phyloP scores from a whole-genome alignment of 495 filamentous ascomycete genomes.

The Peziza echinospora region DNA sequence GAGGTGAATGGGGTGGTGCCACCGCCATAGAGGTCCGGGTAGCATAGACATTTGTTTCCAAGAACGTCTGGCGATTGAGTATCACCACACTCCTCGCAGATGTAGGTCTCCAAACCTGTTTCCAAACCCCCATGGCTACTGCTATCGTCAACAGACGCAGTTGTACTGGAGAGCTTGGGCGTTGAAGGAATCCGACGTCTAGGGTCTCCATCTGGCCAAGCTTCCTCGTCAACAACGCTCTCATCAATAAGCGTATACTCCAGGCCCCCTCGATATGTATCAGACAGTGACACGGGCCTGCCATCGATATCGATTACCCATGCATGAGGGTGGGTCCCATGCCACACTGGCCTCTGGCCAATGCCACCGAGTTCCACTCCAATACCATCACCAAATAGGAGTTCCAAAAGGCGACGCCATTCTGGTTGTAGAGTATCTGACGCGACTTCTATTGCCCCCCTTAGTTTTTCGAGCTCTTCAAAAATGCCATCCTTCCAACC shows the following conservation, averaged over 20 bases:
- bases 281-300: conserved; percentile 13
- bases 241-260: conserved; percentile 15
- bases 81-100: conserved; percentile 13
- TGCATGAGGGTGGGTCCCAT: conserved; percentile 18
- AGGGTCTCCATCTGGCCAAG: conserved; percentile 18
- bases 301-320: conserved; percentile 6
- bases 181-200: conserved; percentile 5
- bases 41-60: conserved; percentile 15
- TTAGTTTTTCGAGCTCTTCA: conserved; percentile 9
- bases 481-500: conserved; percentile 18
- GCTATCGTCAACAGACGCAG: too few relatives aligned
- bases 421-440: conserved; percentile 21
- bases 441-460: conserved; percentile 19
- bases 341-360: conserved; percentile 2
- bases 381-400: not conserved
- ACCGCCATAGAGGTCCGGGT: conserved; percentile 14
- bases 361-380: too few relatives aligned
- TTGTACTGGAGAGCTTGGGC: too few relatives aligned
- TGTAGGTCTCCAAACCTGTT: not conserved
- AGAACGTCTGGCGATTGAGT: conserved; percentile 16
- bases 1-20: not conserved
- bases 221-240: conserved; percentile 13
- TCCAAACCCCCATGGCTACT: not conserved
- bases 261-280: conserved; percentile 19
- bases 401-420: conserved; percentile 18